These are phyloP conservation scores for Corniculantispora saksenae DNA, from an alignment of 2,329 filamentous ascomycete genomes.

Conservation along the genomic window DNA sequence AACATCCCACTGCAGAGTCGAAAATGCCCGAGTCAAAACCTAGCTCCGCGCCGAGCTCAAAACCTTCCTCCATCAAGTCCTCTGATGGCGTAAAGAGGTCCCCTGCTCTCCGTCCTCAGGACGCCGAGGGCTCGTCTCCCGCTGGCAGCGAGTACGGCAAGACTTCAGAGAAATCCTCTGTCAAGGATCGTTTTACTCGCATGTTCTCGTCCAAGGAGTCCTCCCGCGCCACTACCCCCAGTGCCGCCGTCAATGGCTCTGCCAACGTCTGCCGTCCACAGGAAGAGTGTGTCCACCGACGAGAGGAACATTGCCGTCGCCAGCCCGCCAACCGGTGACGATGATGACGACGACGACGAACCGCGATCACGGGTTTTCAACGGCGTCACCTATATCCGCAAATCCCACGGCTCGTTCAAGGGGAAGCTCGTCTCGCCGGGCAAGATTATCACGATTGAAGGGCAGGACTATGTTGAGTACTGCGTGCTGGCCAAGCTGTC, in stretches of 20 bases:
- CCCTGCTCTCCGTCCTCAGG: constrained; percentile 42
- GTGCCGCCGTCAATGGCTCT: constrained; percentile 20
- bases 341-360: constrained; percentile 5
- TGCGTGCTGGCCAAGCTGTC: constrained; percentile 17
- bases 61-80: constrained; percentile 52
- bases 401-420: constrained; percentile 10
- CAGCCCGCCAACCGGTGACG: constrained; percentile 9
- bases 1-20: not conserved
- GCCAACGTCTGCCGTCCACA: constrained; percentile 1
- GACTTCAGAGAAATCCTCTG: constrained; percentile 56
- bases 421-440: constrained; percentile 18
- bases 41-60: constrained; percentile 47
- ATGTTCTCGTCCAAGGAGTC: constrained; percentile 65
- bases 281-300: not conserved
- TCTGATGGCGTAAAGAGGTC: constrained; percentile 45
- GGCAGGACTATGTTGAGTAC: constrained; percentile 19
- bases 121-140: constrained; percentile 30
- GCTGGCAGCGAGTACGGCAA: constrained; percentile 20
- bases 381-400: constrained; percentile 15
- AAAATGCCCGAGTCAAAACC: constrained; percentile 39
- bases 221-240: constrained; percentile 35
- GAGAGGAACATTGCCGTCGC: not conserved
- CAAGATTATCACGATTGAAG: constrained; percentile 20
- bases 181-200: constrained; percentile 65
- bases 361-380: not conserved